Evolutionary conservation across 2,329 filamentous ascomycete genomes (phyloP).

Genomic region (Curvularia eragrostidis): DNA sequence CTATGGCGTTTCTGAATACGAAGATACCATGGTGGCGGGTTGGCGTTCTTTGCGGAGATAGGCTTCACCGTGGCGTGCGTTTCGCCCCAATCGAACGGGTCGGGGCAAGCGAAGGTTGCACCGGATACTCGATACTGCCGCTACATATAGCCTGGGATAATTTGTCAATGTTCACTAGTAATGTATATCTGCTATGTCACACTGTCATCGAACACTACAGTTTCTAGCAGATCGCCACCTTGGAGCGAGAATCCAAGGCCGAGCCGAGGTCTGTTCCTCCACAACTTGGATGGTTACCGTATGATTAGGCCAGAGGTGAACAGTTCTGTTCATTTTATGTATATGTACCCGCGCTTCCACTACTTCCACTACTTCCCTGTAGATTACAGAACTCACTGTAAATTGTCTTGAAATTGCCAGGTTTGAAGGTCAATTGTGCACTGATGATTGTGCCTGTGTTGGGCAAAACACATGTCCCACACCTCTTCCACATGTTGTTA

Average conservation of each 20-base stretch:
- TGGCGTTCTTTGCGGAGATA: background rate
- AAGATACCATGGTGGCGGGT: constrained; percentile 4
- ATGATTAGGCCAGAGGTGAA: background rate
- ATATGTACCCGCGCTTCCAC: background rate
- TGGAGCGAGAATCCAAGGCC: background rate
- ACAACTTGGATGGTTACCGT: background rate
- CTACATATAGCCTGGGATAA: background rate
- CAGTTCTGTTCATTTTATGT: background rate
- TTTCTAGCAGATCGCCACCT: background rate
- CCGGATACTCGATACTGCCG: background rate
- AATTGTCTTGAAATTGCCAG: background rate
- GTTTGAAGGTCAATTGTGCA: background rate
- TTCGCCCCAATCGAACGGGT: background rate
- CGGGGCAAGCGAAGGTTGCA: background rate
- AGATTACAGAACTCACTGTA: background rate
- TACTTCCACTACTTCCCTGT: background rate
- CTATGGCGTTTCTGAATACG: constrained; percentile 4
- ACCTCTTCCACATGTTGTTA: background rate
- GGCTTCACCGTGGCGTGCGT: background rate
- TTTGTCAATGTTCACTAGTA: constrained; percentile 1
- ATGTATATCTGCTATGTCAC: background rate
- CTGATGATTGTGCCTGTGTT: background rate
- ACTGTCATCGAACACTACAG: background rate
- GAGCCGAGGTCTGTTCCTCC: background rate
- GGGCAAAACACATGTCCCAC: background rate